Evolutionary conservation across 164 flowering plant species (phyloP), one percentile per base, ranked within the genome.

Genomic region (Akebia trifoliata): DNA sequence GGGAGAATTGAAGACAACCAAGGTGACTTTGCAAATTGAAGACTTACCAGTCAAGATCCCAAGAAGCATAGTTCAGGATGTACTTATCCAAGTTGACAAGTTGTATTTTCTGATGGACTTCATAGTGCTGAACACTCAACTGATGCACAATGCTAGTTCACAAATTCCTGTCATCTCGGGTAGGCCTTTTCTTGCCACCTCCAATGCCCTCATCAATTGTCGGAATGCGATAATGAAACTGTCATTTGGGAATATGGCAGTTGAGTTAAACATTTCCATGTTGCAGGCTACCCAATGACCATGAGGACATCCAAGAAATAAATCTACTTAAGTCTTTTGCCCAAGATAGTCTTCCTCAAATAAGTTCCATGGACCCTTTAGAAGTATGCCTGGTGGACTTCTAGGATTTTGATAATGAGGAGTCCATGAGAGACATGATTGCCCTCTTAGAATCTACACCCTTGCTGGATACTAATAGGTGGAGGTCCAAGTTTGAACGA

Each of bases 31-130:
- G 0, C 50, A 61, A 29, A 25, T 51, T 0, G 57, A 26, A 14
- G 57, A 61, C 40, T 18, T 0, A 1, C 51, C 29, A 4, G 18
- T 46, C 20, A 31, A 10, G n/a, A 6, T 11, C 9, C 52, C 59
- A 1, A 34, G 17, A 2, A 59, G 65, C 0, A 35, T 53, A n/a
- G 8, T 62, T 15, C 42, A 43, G 22, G 59, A 62, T 20, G 43
- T 62, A 1, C 6, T 61, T 0, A 21, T 61, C 6, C 21, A 61
- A 4, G 49, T 61, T 15, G 57, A 51, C 10, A 24, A 43, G 10
- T 62, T 53, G 9, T 31, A 14, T 1, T 37, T 5, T 11, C 43
- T n/a, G n/a, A n/a, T n/a, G n/a, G n/a, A n/a, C n/a, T 52, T 52
- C 8, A 18, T 31, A 6, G n/a, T 52, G 12, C 39, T 52, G 5